phyloP scores from a whole-genome alignment of 2,329 filamentous ascomycete species.

The Paecilomyces sp. region DNA sequence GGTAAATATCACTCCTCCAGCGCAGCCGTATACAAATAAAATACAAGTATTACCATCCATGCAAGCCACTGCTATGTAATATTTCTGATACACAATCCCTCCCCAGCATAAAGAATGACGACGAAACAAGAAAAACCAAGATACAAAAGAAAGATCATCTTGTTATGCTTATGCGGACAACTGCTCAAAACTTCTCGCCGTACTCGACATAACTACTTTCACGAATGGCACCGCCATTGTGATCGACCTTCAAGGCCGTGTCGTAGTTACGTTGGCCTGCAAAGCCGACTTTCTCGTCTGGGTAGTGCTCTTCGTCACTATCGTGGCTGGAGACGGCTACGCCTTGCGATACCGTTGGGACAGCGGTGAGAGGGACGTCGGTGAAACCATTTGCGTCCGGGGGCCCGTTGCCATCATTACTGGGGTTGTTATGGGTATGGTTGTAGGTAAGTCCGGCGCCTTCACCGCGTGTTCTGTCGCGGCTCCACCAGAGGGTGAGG shows the following conservation, averaged over 20 bases:
- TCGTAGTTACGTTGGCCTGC: slow-evolving; percentile 30
- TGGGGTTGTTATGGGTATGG: slow-evolving; percentile 7
- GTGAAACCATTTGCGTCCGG: slow-evolving; percentile 22
- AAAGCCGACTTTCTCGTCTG: slow-evolving; percentile 38
- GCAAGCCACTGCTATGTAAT: too few relatives aligned
- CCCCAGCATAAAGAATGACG: too few relatives aligned
- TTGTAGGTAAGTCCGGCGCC: slow-evolving; percentile 37
- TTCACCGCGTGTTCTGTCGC: slow-evolving; percentile 55
- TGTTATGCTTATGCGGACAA: background rate
- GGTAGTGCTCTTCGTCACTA: slow-evolving; percentile 18
- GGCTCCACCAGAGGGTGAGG: slow-evolving; percentile 51
- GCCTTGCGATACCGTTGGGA: slow-evolving; percentile 11
- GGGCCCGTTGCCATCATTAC: slow-evolving; percentile 7
- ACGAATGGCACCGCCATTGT: slow-evolving; percentile 13
- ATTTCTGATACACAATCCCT: too few relatives aligned
- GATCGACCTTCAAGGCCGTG: slow-evolving; percentile 20
- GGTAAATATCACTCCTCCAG: too few relatives aligned
- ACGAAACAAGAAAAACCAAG: background rate
- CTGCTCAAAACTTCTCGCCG: slow-evolving; percentile 21
- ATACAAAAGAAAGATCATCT: background rate
- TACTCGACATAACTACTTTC: slow-evolving; percentile 33
- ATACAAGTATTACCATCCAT: too few relatives aligned
- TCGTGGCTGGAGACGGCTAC: slow-evolving; percentile 2
- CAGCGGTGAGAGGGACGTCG: slow-evolving; percentile 29
- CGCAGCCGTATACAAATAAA: too few relatives aligned